phyloP scores from a whole-genome alignment of 805 yeast species.

The Hemisphaericaspora nanyangensis region DNA sequence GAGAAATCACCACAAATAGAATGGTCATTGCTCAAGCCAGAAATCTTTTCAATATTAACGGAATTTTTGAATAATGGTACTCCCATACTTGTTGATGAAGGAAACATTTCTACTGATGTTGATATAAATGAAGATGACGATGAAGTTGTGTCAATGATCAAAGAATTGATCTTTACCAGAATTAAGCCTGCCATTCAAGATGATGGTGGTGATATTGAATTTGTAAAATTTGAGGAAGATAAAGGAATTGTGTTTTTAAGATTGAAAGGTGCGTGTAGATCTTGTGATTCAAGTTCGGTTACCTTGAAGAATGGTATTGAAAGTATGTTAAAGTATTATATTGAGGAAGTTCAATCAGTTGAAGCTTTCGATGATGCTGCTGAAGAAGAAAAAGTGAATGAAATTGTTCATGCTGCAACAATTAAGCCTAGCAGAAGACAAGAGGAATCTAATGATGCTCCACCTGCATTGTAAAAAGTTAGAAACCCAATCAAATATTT shows the following conservation, averaged over 20 bases:
- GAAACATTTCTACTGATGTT: conserved; percentile 32
- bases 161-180: conserved; percentile 65
- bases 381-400: conserved; percentile 6
- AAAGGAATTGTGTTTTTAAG: conserved; percentile 56
- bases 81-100: conserved; percentile 44
- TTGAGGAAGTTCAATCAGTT: conserved; percentile 63
- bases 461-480: conserved; percentile 24
- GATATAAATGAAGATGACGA: conserved; percentile 58
- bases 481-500: neutral
- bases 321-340: conserved; percentile 65
- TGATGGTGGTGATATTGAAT: conserved; percentile 73
- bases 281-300: conserved; percentile 65
- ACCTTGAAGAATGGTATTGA: conserved; percentile 69
- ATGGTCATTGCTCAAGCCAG: conserved; percentile 65
- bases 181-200: conserved; percentile 73
- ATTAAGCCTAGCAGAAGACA: conserved; percentile 25
- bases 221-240: conserved; percentile 51
- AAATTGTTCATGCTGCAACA: conserved; percentile 6
- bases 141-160: conserved; percentile 62
- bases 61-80: conserved; percentile 54
- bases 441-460: conserved; percentile 10
- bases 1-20: conserved; percentile 51
- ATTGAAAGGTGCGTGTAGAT: conserved; percentile 67
- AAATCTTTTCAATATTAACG: conserved; percentile 55
- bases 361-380: conserved; percentile 45